phyloP scores from a whole-genome alignment of 768 basidiomycete genomes.

The Russula sp. region DNA sequence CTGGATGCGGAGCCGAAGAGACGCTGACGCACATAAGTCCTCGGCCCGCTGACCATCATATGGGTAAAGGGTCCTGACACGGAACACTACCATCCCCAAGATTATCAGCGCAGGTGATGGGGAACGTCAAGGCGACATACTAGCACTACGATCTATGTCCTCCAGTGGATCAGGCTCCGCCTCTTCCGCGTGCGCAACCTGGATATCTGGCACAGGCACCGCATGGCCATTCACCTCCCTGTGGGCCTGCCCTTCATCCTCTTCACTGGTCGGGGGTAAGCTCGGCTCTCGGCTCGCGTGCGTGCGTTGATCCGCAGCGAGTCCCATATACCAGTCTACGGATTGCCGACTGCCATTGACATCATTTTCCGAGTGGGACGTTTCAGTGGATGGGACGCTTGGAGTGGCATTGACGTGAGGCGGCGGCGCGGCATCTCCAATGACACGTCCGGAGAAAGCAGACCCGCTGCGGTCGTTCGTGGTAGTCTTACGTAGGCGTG shows the following conservation, averaged over 20 bases:
- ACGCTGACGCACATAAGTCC: constrained; percentile 63
- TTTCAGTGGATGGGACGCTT: constrained; percentile 36
- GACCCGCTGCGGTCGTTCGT: constrained; percentile 81
- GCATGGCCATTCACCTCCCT: constrained; percentile 25
- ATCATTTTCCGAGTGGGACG: constrained; percentile 34
- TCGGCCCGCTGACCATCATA: constrained; percentile 84
- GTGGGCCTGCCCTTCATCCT: constrained; percentile 48
- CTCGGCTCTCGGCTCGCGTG: constrained; percentile 28
- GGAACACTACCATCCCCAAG: constrained; percentile 43
- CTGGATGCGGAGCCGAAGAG: not conserved
- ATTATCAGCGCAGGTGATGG: constrained; percentile 8
- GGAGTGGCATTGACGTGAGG: constrained; percentile 52
- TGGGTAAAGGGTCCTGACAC: constrained; percentile 73
- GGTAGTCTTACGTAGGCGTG: constrained; percentile 60
- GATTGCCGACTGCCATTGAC: constrained; percentile 44
- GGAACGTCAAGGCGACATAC: constrained; percentile 34
- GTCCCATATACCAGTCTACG: constrained; percentile 86
- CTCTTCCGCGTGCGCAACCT: constrained; percentile 40
- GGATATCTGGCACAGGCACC: constrained; percentile 46
- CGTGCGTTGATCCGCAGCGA: constrained; percentile 64
- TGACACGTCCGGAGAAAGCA: constrained; percentile 61
- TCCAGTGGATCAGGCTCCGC: constrained; percentile 45
- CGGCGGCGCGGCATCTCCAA: constrained; percentile 69
- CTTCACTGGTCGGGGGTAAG: constrained; percentile 50
- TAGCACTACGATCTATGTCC: constrained; percentile 60